Base-by-base conservation (phyloP, 352 stramenopile genomes). In the Globisporangium ultimum region DNA sequence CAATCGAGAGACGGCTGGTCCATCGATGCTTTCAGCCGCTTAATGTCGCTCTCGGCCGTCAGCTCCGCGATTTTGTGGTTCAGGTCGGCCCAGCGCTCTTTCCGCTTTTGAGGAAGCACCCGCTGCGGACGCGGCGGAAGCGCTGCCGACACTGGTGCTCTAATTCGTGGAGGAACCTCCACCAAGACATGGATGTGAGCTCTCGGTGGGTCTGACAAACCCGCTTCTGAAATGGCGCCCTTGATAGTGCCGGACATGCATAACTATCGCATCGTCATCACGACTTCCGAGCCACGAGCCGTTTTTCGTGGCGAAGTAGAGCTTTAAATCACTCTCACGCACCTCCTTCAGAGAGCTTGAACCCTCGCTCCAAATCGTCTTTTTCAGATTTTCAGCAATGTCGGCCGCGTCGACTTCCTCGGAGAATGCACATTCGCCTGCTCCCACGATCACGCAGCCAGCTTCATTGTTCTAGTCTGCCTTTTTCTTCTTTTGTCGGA, bases 81-180 rank as follows among this genome's bases (percentile, higher is more conserved):
- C 17, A n/a, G 22, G 41, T 55, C 36, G 13, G 28, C 17, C 28
- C n/a, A 43, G 34, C 51, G 52, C 51, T 49, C 28, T 10, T 66
- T 28, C 34, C 53, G 14, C 14, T 28, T 20, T 20, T 20, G 45
- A 56, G 52, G 46, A 51, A 51, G 9, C 46, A 32, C 3, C 9
- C 36, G 18, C 55, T 34, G 54, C 61, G 36, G 60, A 60, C 14
- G 60, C 17, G 60, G 54, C 61, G 36, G 60, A 60, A 3, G 60
- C 17, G 60, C 43, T n/a, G 20, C 54, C 47, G 43, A 18, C 21
- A 41, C 48, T 48, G 42, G 22, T 11, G 17, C 17, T 2, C 10
- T 28, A 4, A 32, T 51, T 17, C 2, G 46, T 17, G n/a, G n/a
- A 32, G 24, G 24, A 51, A 51, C 14, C 2, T 43, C 38, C 38